Percentiles rank a stretch among this genome's conserved stretches.
Evolutionary conservation across 1,284 basidiomycete species (phyloP).

Genomic region (Ganoderma lingzhi): DNA sequence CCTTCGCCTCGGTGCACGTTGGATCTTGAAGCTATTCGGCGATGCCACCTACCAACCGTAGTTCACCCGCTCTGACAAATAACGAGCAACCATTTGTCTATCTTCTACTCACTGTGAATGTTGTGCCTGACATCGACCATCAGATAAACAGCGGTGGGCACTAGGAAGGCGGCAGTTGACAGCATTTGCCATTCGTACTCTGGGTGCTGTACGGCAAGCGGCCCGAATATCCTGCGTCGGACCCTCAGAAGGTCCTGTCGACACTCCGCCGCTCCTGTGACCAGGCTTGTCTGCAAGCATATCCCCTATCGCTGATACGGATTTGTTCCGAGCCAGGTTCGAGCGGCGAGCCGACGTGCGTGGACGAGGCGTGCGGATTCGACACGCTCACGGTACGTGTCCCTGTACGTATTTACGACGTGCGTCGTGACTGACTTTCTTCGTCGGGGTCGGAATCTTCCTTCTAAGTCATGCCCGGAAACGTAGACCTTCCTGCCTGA

Average conservation of each 20-base stretch:
- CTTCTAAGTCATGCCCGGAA: not conserved
- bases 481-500: constrained; percentile 14
- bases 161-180: not conserved
- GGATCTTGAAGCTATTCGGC: no score
- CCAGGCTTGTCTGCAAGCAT: not conserved
- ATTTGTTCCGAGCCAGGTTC: constrained; percentile 12
- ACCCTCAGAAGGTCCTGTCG: no score
- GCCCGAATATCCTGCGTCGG: not conserved
- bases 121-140: not conserved
- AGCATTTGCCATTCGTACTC: not conserved
- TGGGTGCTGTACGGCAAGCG: not conserved
- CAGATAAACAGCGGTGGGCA: not conserved
- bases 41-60: not conserved
- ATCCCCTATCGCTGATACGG: constrained; percentile 8
- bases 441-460: not conserved
- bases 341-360: not conserved
- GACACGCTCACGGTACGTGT: constrained; percentile 14
- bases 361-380: not conserved
- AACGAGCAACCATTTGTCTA: not conserved
- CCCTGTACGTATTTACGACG: constrained; percentile 22
- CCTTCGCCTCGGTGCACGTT: no score
- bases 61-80: not conserved
- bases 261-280: not conserved
- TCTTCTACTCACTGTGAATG: not conserved
- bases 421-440: constrained; percentile 11